Evolutionary conservation across 2,329 filamentous ascomycete genomes (phyloP).

Genomic region (Leptographium wingfieldii): DNA sequence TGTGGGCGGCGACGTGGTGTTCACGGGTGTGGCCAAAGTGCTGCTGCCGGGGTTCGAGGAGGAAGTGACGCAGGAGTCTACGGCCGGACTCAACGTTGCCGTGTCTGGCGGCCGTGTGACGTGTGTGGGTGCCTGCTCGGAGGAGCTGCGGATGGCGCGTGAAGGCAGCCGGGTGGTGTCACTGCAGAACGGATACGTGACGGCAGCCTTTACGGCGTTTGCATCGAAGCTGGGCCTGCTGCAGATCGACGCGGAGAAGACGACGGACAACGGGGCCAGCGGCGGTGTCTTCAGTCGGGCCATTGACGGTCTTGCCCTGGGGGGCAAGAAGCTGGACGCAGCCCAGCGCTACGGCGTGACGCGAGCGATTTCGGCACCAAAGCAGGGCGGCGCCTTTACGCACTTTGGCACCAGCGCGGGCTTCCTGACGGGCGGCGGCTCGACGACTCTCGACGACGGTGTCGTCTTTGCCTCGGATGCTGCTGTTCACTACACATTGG

Average conservation of each 20-base stretch:
- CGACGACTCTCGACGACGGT: conserved; percentile 30
- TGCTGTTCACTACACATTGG: conserved; percentile 44
- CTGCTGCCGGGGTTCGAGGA: conserved; percentile 30
- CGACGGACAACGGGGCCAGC: conserved; percentile 36
- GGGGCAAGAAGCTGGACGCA: conserved; percentile 41
- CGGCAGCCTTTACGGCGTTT: conserved; percentile 46
- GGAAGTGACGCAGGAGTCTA: background rate
- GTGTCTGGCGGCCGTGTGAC: conserved; percentile 39
- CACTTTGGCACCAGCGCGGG: conserved; percentile 47
- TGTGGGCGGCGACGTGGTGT: conserved; percentile 29
- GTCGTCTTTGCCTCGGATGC: conserved; percentile 42
- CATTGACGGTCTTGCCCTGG: conserved; percentile 41
- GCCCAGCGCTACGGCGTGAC: conserved; percentile 45
- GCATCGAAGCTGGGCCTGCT: conserved; percentile 48
- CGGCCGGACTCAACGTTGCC: conserved; percentile 29
- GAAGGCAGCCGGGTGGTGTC: conserved; percentile 24
- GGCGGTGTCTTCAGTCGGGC: conserved; percentile 41
- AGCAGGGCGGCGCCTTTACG: conserved; percentile 26
- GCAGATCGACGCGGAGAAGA: conserved; percentile 46
- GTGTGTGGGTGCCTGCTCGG: conserved; percentile 41
- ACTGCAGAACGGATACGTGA: conserved; percentile 48
- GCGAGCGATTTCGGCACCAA: conserved; percentile 43
- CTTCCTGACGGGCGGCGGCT: conserved; percentile 39
- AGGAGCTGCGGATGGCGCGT: conserved; percentile 22
- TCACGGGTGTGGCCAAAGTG: conserved; percentile 42